Base-by-base conservation (phyloP, 177 flowering plant genomes). In the Tripterygium wilfordii region DNA sequence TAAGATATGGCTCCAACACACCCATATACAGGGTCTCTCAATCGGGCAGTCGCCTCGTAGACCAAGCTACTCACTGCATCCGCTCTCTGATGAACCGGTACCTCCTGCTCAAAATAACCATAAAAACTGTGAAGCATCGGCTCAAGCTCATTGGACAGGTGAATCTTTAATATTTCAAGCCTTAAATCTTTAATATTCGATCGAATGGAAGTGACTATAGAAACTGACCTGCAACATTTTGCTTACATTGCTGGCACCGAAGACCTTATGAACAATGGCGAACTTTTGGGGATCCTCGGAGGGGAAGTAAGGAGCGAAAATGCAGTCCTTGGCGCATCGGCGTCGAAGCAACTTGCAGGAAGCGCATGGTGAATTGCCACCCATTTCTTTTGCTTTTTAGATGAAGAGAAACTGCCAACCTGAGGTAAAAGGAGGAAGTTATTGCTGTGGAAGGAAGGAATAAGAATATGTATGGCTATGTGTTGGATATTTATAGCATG, bases 221-320 rank as follows among this genome's bases (percentile, higher is more conserved):
- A 18, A 31, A 26, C 3, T 17, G 36, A 81, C 95, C 91, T 83
- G 91, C 48, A 86, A 44, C 92, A 84, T 83, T 71, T 87, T 87
- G 83, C 85, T 81, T 20, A 87, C 79, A 42, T 84, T 87, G 77
- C 92, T 83, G 3, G 96, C 92, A 25, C 96, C 96, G 36, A 87
- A 87, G 52, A 87, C 92, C 57, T 87, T 86, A 71, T 86, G 95
- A 38, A 86, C 95, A 32, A 75, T 79, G 58, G 88, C 88, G 27
- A 86, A 86, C 72, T 78, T 85, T 35, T 74, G 85, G 35, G 92
- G 96, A 14, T 87, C 89, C 35, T 87, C 83, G 14, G 96, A 57
- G 9, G 96, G 83, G 65, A 87, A 87, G 65, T 76, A 87, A 36
- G 96, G 96, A 9, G 96, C 85, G 42, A 87, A 87, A 36, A 77